These are phyloP conservation scores for Secale cereale DNA, from an alignment of 176 grass and related monocot species.

Conservation along the genomic window DNA sequence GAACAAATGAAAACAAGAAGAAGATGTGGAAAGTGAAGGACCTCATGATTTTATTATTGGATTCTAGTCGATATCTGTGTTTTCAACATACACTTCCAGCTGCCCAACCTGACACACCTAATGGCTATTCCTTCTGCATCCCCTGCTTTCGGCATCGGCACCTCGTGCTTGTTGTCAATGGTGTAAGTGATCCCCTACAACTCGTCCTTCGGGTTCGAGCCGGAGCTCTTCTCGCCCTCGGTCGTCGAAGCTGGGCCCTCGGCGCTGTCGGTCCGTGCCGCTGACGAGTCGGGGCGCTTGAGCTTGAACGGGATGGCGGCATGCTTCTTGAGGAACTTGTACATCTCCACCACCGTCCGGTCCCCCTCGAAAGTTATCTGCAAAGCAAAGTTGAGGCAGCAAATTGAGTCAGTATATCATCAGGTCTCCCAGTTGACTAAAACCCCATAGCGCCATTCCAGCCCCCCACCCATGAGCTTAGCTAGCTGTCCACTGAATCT, in stretches of 20 bases:
- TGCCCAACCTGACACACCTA: background rate
- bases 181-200: conserved; percentile 38
- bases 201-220: conserved; percentile 62
- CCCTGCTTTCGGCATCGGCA: no score
- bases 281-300: conserved; percentile 44
- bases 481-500: no score
- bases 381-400: background rate
- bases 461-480: no score
- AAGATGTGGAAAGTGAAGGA: background rate
- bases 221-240: conserved; percentile 1
- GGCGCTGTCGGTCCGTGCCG: background rate
- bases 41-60: conserved; percentile 9
- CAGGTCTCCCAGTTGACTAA: no score
- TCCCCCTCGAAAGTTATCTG: conserved; percentile 76
- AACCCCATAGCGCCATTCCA: no score
- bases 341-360: conserved; percentile 79
- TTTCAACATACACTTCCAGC: no score
- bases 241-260: background rate
- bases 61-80: background rate
- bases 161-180: background rate
- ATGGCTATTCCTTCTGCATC: no score
- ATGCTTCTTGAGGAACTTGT: conserved; percentile 91
- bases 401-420: background rate
- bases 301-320: conserved; percentile 86
- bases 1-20: background rate